These are phyloP conservation scores for Crithidia bombi DNA, from an alignment of 208 protist species.

Conservation along the genomic window DNA sequence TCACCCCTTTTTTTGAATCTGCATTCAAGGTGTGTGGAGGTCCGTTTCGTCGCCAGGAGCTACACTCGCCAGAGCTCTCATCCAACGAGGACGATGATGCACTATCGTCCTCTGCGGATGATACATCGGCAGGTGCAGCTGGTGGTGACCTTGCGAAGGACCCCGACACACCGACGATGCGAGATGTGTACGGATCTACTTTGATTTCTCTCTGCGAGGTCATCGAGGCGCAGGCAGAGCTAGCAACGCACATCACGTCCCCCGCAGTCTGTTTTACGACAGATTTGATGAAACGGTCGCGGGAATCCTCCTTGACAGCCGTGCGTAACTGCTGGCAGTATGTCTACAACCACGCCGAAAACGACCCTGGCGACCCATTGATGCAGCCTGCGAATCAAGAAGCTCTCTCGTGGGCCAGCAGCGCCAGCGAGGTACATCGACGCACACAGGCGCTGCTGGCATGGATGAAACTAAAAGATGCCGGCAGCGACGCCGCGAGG, in stretches of 20 bases:
- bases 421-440: not conserved
- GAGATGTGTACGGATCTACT: not conserved
- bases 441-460: not conserved
- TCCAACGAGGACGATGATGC: not conserved
- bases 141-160: not conserved
- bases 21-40: not conserved
- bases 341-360: not conserved
- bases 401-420: not conserved
- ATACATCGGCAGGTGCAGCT: not conserved
- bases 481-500: not conserved
- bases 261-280: not conserved
- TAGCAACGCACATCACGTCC: not conserved
- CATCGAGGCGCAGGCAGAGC: not conserved
- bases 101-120: no score
- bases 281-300: not conserved
- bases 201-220: not conserved
- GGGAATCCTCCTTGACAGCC: not conserved
- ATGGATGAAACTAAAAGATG: slow-evolving; percentile 5
- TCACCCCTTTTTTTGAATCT: not conserved
- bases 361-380: not conserved
- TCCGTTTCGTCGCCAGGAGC: not conserved
- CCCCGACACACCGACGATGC: not conserved
- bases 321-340: not conserved
- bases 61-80: not conserved
- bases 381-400: not conserved